Percentiles rank a stretch among this genome's conserved stretches.
These are phyloP conservation scores for Mycena amicta DNA, from an alignment of 768 basidiomycete species.

Conservation along the genomic window DNA sequence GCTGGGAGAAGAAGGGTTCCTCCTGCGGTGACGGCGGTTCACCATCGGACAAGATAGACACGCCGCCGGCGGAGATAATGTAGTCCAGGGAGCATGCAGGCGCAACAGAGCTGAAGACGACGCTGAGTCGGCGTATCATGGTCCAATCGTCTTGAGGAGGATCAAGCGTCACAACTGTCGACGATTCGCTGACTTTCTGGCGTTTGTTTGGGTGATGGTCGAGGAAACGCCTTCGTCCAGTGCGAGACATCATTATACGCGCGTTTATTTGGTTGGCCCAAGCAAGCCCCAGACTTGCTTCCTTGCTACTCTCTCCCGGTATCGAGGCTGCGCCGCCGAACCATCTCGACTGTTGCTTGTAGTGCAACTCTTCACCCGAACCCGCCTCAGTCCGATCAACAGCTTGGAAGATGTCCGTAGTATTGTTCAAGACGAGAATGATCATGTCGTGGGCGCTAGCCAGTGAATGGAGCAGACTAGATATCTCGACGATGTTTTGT, in stretches of 20 bases:
- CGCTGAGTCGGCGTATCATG: constrained; percentile 69
- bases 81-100: constrained; percentile 71
- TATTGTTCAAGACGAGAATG: constrained; percentile 87
- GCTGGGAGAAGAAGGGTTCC: constrained; percentile 10
- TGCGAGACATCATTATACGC: constrained; percentile 81
- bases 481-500: constrained; percentile 65
- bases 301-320: constrained; percentile 64
- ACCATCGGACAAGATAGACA: constrained; percentile 37
- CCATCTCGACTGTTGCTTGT: constrained; percentile 74
- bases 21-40: not conserved
- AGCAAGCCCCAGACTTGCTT: constrained; percentile 83
- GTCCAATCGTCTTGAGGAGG: constrained; percentile 44
- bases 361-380: constrained; percentile 48
- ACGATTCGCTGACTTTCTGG: constrained; percentile 22
- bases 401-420: constrained; percentile 72
- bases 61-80: constrained; percentile 64
- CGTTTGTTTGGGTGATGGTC: constrained; percentile 39
- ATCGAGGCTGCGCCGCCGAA: constrained; percentile 68
- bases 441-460: constrained; percentile 67
- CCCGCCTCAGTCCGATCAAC: constrained; percentile 25
- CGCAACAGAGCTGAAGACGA: constrained; percentile 75
- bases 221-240: constrained; percentile 65
- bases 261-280: constrained; percentile 95
- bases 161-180: not conserved
- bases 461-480: constrained; percentile 69